Evolutionary conservation across 129 eudicot species (phyloP), one percentile per base, ranked within the genome.

Genomic region (Tagetes erecta): DNA sequence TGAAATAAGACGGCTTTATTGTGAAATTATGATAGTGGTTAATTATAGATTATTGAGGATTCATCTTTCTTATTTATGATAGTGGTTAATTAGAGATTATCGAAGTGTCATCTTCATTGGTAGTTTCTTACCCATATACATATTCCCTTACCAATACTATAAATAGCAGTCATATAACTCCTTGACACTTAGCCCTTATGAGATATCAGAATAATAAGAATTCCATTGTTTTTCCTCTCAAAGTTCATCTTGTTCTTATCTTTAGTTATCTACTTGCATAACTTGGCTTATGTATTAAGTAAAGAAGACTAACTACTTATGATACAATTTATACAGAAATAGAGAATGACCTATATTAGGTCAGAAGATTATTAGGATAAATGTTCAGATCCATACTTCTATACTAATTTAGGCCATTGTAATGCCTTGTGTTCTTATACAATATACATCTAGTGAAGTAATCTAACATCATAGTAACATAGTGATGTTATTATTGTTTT

Each of bases 401-500:
- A 36, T 51, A 37, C 34, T 36, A 6, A n/a, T 5, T 68, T 4
- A 70, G 40, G 51, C 35, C 63, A 34, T 51, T 51, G 57, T 33
- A 13, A 34, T 3, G 56, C 33, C 20, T 33, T 5, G 42, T 31
- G 41, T 6, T 68, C 73, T 47, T 46, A 68, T 36, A 34, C 40
- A 34, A 33, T 46, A 68, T 36, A 34, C 40, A 34, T 49, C 72
- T 68, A 30, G 12, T 46, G 10, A 35, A 0, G 2, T 60, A 35
- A 5, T 35, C 67, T 60, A 41, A 60, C 67, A 60, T 34, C 64
- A 8, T 30, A 52, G n/a, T 30, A 57, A 57, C 64, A 57, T 68
- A 68, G 27, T 45, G 31, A 46, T 46, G 11, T 47, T 33, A 69
- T 34, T 69, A 50, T 27, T 69, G 35, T 47, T 12, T 37, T 35